phyloP scores from a whole-genome alignment of 2,329 filamentous ascomycete genomes.

The Pseudogymnoascus sp. region DNA sequence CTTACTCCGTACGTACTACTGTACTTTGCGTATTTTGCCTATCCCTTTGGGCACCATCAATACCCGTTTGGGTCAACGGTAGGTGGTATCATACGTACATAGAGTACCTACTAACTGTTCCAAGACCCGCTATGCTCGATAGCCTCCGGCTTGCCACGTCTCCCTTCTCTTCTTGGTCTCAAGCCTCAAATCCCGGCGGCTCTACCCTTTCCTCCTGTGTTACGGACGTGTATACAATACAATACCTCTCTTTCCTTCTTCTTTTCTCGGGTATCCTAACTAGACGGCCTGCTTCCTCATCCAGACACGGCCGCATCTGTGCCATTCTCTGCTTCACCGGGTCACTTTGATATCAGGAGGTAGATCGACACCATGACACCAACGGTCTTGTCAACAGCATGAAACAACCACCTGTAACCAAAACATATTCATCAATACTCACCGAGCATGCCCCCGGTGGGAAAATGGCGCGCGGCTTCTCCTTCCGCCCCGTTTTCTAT shows the following conservation, averaged over 20 bases:
- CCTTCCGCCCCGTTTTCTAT: slow-evolving; percentile 6
- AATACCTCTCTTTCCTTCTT: neutral
- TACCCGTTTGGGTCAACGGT: neutral
- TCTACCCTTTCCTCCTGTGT: neutral
- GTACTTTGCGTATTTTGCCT: neutral
- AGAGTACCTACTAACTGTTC: neutral
- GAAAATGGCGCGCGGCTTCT: slow-evolving; percentile 4
- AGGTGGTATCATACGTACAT: neutral
- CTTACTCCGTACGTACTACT: neutral
- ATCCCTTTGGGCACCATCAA: slow-evolving; percentile 2
- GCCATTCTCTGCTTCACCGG: neutral
- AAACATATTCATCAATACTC: neutral
- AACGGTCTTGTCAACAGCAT: neutral
- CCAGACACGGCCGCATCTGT: neutral
- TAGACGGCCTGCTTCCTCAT: neutral
- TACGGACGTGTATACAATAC: neutral
- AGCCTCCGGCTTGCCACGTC: slow-evolving; percentile 2
- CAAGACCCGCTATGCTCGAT: neutral
- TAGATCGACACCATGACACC: neutral
- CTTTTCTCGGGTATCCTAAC: neutral
- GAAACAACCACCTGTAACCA: slow-evolving; percentile 7
- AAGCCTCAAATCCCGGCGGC: slow-evolving; percentile 2
- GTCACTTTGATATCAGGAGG: neutral
- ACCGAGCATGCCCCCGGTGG: neutral
- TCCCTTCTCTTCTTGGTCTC: neutral